Evolutionary conservation across 2,329 filamentous ascomycete species (phyloP), one percentile per base, ranked within the genome.

Genomic region (Fusarium denticulatum): DNA sequence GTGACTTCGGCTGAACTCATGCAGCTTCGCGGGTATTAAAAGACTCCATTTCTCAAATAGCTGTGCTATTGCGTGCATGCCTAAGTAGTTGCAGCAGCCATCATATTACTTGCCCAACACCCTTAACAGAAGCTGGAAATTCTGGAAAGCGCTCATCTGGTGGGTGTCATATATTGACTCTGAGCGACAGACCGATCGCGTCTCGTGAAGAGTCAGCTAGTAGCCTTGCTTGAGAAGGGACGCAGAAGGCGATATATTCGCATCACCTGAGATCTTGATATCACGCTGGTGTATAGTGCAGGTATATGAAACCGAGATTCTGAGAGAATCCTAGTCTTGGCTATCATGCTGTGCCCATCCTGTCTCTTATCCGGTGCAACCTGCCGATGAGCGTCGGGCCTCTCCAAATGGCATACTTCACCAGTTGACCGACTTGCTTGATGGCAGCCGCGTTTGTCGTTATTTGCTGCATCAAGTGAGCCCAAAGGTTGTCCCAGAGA

Each of bases 31-130:
- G 67, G 68, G 60, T 62, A 59, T n/a, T 45, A 24, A 43, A 73
- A 47, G 46, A 52, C 53, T 56, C 50, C 63, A 64, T 34, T 50
- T 47, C 56, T 61, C 32, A 50, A 57, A 69, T 57, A 66, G 36
- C 43, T 57, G 36, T 56, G 37, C 15, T 58, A 60, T 74, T 72
- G 47, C 53, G 28, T 74, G 68, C 63, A 69, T 52, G 45, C 50
- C 66, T 55, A 66, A 62, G 67, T 60, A 74, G 49, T 34, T 69
- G 64, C 63, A 74, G 53, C 52, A 75, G 45, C 60, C 45, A 60
- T 50, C 24, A 69, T 57, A 60, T 55, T 64, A 28, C 60, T 37
- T 45, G 24, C 40, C 36, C 28, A 55, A 36, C 32, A 42, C 47
- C 20, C n/a, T 52, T 58, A 36, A 32, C 42, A 39, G 56, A 55